Evolutionary conservation across 164 flowering plant genomes (phyloP).

Genomic region (Paratinospora sagittata): DNA sequence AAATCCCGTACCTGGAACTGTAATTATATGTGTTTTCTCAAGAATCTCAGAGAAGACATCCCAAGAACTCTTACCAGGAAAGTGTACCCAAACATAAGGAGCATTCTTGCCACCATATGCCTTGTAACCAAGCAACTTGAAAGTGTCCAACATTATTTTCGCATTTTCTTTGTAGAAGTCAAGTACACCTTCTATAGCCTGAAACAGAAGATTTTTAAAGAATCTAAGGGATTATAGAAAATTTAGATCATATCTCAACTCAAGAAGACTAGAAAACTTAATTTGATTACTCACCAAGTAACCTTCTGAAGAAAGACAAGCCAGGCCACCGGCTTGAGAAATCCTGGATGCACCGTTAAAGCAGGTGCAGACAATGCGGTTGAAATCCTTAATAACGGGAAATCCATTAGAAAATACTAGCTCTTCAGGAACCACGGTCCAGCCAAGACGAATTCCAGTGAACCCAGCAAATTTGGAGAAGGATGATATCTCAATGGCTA

Average conservation of each 20-base stretch:
- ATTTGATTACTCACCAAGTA: slow-evolving; percentile 33
- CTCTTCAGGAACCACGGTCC: slow-evolving; percentile 72
- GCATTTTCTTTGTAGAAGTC: slow-evolving; percentile 72
- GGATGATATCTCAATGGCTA: slow-evolving; percentile 70
- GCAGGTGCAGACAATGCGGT: slow-evolving; percentile 59
- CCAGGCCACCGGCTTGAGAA: slow-evolving; percentile 72
- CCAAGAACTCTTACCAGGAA: slow-evolving; percentile 77
- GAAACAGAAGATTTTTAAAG: slow-evolving; percentile 11
- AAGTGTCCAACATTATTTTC: slow-evolving; percentile 47
- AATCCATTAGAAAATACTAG: slow-evolving; percentile 52
- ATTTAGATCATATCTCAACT: too few species aligned
- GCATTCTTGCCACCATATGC: slow-evolving; percentile 81
- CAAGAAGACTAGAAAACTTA: background rate
- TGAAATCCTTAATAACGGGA: slow-evolving; percentile 53
- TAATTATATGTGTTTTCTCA: slow-evolving; percentile 58
- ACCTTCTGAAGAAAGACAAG: slow-evolving; percentile 63
- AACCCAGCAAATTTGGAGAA: slow-evolving; percentile 76
- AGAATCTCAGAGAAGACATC: slow-evolving; percentile 64
- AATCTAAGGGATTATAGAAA: background rate
- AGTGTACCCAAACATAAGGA: slow-evolving; percentile 84
- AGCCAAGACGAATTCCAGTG: slow-evolving; percentile 74
- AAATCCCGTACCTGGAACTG: slow-evolving; percentile 80
- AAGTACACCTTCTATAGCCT: slow-evolving; percentile 42
- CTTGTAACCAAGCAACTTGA: slow-evolving; percentile 46
- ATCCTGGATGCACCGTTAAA: slow-evolving; percentile 71